A percentile compares a stretch with the other conserved stretches of the same genome.
These are phyloP conservation scores for Colletotrichum theobromicola DNA, from an alignment of 2,329 filamentous ascomycete species.

Conservation along the genomic window DNA sequence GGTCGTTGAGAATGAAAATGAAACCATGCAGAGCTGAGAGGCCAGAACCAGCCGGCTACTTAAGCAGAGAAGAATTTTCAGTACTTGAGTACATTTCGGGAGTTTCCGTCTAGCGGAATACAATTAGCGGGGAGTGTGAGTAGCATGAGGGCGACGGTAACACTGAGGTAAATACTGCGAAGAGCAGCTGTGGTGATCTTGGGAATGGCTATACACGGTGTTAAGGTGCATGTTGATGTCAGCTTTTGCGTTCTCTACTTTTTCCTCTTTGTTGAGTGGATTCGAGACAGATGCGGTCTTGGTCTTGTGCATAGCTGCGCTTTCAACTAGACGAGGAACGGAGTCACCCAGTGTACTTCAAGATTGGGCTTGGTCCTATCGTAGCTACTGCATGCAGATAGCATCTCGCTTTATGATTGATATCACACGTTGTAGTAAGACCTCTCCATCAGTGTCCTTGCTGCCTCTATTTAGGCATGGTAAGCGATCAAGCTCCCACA, in stretches of 20 bases:
- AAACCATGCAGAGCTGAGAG: neutral
- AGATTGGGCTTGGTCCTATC: no score
- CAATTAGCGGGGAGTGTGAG: rapidly evolving
- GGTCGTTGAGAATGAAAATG: neutral
- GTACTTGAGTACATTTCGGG: rapidly evolving
- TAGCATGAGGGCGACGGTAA: neutral
- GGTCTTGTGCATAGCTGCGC: neutral
- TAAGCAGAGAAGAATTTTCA: neutral
- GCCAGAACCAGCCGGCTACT: neutral
- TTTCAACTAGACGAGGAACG: neutral
- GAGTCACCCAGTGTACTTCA: rapidly evolving
- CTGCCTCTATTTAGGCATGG: neutral
- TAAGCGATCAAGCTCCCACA: neutral
- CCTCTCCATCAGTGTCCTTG: neutral
- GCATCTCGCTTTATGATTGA: neutral
- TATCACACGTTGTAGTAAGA: no score
- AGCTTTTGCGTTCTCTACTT: no score
- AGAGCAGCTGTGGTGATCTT: neutral
- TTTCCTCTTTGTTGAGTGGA: rapidly evolving
- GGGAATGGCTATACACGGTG: neutral
- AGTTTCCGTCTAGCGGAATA: neutral
- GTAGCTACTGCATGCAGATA: no score
- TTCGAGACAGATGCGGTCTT: rapidly evolving
- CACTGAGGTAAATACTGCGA: rapidly evolving
- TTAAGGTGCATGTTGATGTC: neutral